phyloP scores from a whole-genome alignment of 2,329 filamentous ascomycete genomes.

The Biscogniauxia mediterranea region DNA sequence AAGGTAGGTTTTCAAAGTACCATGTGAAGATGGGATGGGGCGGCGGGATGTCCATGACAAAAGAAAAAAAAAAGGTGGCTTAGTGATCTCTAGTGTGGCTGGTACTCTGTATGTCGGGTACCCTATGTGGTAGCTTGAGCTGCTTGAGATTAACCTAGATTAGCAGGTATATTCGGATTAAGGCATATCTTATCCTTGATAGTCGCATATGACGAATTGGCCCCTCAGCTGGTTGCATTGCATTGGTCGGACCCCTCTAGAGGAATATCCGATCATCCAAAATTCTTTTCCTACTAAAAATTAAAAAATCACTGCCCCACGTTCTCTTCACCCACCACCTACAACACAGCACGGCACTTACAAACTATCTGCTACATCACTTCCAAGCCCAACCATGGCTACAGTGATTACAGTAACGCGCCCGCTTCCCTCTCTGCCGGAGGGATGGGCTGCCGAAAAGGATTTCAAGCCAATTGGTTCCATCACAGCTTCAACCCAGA shows the following conservation, averaged over 20 bases:
- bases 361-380: no score
- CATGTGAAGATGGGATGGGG: not conserved
- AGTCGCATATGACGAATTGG: no score
- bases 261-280: not conserved
- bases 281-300: not conserved
- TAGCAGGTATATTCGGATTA: no score
- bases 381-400: constrained; percentile 56
- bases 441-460: constrained; percentile 82
- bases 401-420: constrained; percentile 59
- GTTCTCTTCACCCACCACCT: not conserved
- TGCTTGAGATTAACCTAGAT: no score
- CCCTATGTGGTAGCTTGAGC: no score
- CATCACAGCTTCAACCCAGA: constrained; percentile 74
- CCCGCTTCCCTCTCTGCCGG: constrained; percentile 72
- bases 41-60: not conserved
- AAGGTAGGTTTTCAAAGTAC: not conserved
- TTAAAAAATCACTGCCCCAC: constrained; percentile 17
- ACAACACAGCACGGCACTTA: no score
- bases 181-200: no score
- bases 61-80: not conserved
- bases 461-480: constrained; percentile 84
- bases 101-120: not conserved
- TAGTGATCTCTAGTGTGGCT: not conserved
- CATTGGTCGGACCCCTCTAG: not conserved
- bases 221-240: no score